Base-by-base conservation (phyloP, 768 basidiomycete species). In the Pulveroboletus sp. region DNA sequence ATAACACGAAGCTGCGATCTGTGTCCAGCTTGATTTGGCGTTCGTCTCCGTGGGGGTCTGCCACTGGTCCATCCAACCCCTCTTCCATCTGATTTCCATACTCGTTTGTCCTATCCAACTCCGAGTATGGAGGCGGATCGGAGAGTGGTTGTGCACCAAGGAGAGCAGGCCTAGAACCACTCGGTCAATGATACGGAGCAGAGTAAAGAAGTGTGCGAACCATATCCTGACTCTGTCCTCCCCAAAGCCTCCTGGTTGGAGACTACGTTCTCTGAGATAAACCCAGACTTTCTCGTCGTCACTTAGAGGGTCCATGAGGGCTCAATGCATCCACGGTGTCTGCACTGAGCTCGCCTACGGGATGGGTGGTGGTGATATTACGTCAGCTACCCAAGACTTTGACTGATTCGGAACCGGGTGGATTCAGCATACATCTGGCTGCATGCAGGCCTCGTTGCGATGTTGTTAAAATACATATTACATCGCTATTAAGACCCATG, bases 1-100 rank as follows among this genome's bases (percentile, higher is more conserved):
- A 97, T 52, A 93, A 73, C 47, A 97, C 90, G 60, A 97, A 97
- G 56, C 91, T 93, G 40, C 94, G 81, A 68, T 94, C 84, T 1
- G 94, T 95, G 68, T 97, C 94, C 29, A 95, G 78, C 49, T 74
- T 70, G 52, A 97, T 91, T 69, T 97, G 94, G 13, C 78, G 82
- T 69, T 95, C 94, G 63, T 97, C 94, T 5, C 68, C 70, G 62
- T 93, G 90, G 20, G 72, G 56, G 31, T 45, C 49, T 38, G 31
- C 45, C 16, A 49, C 49, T 8, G 25, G 40, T 10, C 40, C 40
- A 17, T 39, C 14, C 32, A 20, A 14, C 21, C 32, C 34, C 19
- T 49, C 47, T 12, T 51, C 43, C 39, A n/a, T 31, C 45, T 4
- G 12, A 27, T 29, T 37, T 47, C 33, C 44, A 45, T 42, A 8